Evolutionary conservation across 352 stramenopile genomes (phyloP).

Genomic region (Globisporangium carolinianum): DNA sequence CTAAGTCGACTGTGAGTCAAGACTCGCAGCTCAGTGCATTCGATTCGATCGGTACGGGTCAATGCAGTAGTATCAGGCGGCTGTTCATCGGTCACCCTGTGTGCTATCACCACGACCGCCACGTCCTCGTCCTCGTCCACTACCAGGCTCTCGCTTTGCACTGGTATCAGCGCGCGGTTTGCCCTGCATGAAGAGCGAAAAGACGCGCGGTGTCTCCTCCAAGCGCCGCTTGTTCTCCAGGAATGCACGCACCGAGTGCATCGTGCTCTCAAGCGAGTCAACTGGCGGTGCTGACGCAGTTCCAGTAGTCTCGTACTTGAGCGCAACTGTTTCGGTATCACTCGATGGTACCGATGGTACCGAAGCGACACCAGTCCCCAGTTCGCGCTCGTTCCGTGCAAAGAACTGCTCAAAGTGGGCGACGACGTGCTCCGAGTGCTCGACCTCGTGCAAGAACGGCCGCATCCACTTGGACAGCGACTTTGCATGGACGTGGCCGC

Average conservation of each 20-base stretch:
- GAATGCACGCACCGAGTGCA: slow-evolving; percentile 25
- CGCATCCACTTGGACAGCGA: slow-evolving; percentile 82
- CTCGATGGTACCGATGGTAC: not conserved
- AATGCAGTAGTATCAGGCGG: too few species aligned
- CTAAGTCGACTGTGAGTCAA: not conserved
- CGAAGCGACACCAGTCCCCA: slow-evolving; percentile 13
- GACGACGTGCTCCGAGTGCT: slow-evolving; percentile 55
- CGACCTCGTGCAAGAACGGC: slow-evolving; percentile 63
- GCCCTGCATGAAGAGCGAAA: slow-evolving; percentile 13
- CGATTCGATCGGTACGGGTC: not conserved
- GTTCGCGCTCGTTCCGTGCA: slow-evolving; percentile 39
- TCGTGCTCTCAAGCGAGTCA: slow-evolving; percentile 15
- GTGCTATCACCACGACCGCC: not conserved
- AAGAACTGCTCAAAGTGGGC: slow-evolving; percentile 63
- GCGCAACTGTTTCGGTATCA: slow-evolving; percentile 15
- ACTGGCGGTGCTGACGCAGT: not conserved
- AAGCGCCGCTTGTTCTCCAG: slow-evolving; percentile 18
- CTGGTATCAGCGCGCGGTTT: not conserved
- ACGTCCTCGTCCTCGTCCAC: not conserved
- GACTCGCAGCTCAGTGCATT: not conserved
- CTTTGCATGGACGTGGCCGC: slow-evolving; percentile 45
- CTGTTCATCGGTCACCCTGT: too few species aligned
- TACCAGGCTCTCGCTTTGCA: not conserved
- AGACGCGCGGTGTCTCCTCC: slow-evolving; percentile 6
- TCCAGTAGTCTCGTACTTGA: slow-evolving; percentile 34